Evolutionary conservation across 768 basidiomycete species (phyloP).

Genomic region (Tremella mesenterica): DNA sequence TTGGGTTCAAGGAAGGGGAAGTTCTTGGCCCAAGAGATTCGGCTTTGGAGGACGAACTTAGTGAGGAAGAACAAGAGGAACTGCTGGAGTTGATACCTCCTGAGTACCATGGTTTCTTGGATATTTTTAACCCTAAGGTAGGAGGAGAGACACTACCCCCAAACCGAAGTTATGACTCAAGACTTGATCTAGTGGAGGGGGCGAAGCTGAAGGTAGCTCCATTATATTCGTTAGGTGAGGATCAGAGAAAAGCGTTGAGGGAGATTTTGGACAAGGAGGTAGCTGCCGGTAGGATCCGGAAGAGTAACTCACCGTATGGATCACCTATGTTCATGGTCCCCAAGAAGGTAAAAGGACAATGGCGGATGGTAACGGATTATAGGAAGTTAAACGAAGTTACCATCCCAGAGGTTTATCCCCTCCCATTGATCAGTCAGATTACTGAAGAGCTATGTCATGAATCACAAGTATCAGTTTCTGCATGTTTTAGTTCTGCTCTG

Average conservation of each 20-base stretch:
- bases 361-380: constrained; percentile 11
- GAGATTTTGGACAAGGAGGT: too few relatives aligned
- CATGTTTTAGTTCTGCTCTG: too few relatives aligned
- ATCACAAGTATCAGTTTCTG: too few relatives aligned
- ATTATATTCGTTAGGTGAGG: constrained; percentile 2
- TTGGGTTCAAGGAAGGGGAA: too few relatives aligned
- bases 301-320: constrained; percentile 1
- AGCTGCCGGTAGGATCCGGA: neutral
- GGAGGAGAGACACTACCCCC: constrained; percentile 8
- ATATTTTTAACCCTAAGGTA: neutral
- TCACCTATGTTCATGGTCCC: constrained; percentile 10
- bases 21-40: too few relatives aligned
- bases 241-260: constrained; percentile 1
- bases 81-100: neutral
- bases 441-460: too few relatives aligned
- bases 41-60: constrained; percentile 3
- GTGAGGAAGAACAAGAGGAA: neutral
- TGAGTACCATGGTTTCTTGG: neutral
- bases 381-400: constrained; percentile 2
- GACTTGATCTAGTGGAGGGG: neutral
- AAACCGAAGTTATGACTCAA: constrained; percentile 2
- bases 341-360: neutral
- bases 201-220: neutral
- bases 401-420: constrained; percentile 13
- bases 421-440: constrained; percentile 19